Evolutionary conservation across 306 rosid genomes (phyloP).

Genomic region (Medicago arabica): DNA sequence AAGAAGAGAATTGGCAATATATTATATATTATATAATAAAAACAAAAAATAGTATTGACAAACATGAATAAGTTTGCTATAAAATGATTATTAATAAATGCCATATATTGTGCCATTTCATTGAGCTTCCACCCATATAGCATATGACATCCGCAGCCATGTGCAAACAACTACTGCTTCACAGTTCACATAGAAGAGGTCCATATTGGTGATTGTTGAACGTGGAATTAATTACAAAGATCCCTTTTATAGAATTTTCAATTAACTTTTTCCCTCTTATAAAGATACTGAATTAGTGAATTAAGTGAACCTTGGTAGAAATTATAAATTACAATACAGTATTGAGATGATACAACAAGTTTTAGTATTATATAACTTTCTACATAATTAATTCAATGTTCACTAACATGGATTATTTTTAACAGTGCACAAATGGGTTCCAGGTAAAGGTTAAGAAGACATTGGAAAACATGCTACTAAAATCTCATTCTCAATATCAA

Average conservation of each 20-base stretch:
- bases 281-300: slow-evolving; percentile 12
- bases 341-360: too few species aligned
- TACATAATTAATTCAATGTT: too few species aligned
- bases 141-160: slow-evolving; percentile 39
- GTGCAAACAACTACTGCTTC: slow-evolving; percentile 26
- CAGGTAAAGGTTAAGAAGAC: too few species aligned
- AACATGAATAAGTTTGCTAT: slow-evolving; percentile 34
- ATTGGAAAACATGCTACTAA: slow-evolving; percentile 3
- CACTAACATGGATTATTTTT: too few species aligned
- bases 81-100: slow-evolving; percentile 33
- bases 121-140: slow-evolving; percentile 49
- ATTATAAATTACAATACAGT: not conserved
- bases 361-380: too few species aligned
- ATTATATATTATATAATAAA: not conserved
- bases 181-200: slow-evolving; percentile 30
- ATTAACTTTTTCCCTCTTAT: not conserved
- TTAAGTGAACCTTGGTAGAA: not conserved
- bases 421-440: too few species aligned
- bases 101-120: slow-evolving; percentile 51
- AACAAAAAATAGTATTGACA: not conserved
- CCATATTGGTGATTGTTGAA: slow-evolving; percentile 19
- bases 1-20: slow-evolving; percentile 18
- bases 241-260: not conserved
- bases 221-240: not conserved
- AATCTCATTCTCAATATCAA: not conserved